A percentile compares a stretch with the other conserved stretches of the same genome.
Evolutionary conservation across 2,329 filamentous ascomycete species (phyloP).

Genomic region (Paecilomyces fulvus): DNA sequence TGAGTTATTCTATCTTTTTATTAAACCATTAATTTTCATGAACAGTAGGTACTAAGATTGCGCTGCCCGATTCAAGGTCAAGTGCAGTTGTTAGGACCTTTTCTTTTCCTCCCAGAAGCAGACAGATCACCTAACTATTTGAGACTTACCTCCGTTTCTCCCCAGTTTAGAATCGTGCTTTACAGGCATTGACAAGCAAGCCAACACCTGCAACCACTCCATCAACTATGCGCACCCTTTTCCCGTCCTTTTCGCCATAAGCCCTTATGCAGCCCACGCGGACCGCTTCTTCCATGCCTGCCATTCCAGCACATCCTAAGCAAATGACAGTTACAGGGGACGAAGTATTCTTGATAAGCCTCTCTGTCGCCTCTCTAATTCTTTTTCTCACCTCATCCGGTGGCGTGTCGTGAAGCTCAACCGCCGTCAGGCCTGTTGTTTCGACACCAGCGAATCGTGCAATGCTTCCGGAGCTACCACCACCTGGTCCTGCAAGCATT

Average conservation of each 20-base stretch:
- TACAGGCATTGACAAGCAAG: conserved; percentile 27
- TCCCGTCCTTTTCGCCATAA: conserved; percentile 52
- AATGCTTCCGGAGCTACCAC: conserved; percentile 17
- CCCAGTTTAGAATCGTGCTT: conserved; percentile 22
- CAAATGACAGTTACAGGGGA: conserved; percentile 59
- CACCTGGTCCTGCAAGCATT: conserved; percentile 49
- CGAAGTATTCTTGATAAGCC: conserved; percentile 46
- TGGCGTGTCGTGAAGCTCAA: conserved; percentile 65
- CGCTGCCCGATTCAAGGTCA: neutral
- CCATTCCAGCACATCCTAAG: conserved; percentile 88
- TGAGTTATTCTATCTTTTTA: neutral
- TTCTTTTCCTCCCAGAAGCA: neutral
- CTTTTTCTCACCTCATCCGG: conserved; percentile 55
- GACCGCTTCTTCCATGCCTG: conserved; percentile 71
- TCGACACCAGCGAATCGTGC: conserved; percentile 67
- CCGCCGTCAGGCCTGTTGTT: conserved; percentile 71
- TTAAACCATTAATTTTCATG: neutral
- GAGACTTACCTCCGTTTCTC: neutral
- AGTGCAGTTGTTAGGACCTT: neutral
- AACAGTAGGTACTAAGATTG: neutral
- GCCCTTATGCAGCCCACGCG: conserved; percentile 57
- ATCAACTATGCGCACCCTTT: conserved; percentile 63
- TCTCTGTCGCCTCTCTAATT: conserved; percentile 61
- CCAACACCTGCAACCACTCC: conserved; percentile 43
- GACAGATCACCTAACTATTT: neutral